These are phyloP conservation scores for Spiromastix sp. DNA, from an alignment of 2,329 filamentous ascomycete species.

Conservation along the genomic window DNA sequence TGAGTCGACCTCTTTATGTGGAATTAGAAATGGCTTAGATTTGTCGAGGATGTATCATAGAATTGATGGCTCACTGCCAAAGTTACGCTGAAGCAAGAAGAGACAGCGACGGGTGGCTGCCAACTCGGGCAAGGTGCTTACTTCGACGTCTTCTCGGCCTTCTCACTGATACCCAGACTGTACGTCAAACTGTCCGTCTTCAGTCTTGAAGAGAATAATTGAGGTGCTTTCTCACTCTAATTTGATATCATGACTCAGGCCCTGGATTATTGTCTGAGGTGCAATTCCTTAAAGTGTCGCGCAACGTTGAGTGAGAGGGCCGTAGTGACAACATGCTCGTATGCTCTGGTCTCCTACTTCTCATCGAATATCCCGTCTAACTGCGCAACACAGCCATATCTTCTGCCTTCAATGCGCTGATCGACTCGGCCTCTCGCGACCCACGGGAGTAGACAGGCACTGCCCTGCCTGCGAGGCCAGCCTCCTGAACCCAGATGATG, in stretches of 20 bases:
- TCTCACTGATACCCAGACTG: too few relatives aligned
- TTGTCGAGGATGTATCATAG: too few relatives aligned
- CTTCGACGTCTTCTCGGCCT: too few relatives aligned
- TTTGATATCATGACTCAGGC: slow-evolving; percentile 12
- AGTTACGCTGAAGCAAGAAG: too few relatives aligned
- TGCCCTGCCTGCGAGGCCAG: slow-evolving; percentile 69
- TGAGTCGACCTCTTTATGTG: neutral
- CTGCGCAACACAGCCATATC: slow-evolving; percentile 54
- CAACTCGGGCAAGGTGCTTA: too few relatives aligned
- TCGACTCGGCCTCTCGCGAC: slow-evolving; percentile 49
- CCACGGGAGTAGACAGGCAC: slow-evolving; percentile 41
- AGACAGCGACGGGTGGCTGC: too few relatives aligned
- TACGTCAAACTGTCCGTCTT: too few relatives aligned
- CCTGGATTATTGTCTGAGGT: slow-evolving; percentile 68
- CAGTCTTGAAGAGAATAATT: too few relatives aligned
- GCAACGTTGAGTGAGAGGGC: slow-evolving; percentile 58
- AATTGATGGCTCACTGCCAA: too few relatives aligned
- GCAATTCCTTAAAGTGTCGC: slow-evolving; percentile 72
- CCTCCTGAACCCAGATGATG: slow-evolving; percentile 64
- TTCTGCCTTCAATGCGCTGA: slow-evolving; percentile 72
- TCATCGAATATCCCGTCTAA: neutral
- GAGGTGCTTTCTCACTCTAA: neutral
- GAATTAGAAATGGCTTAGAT: neutral
- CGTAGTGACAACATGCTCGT: slow-evolving; percentile 86
- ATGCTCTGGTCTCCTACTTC: too few relatives aligned